Evolutionary conservation across 495 filamentous ascomycete species (phyloP), one percentile per base, ranked within the genome.

Genomic region (Ascodesmis nigricans): DNA sequence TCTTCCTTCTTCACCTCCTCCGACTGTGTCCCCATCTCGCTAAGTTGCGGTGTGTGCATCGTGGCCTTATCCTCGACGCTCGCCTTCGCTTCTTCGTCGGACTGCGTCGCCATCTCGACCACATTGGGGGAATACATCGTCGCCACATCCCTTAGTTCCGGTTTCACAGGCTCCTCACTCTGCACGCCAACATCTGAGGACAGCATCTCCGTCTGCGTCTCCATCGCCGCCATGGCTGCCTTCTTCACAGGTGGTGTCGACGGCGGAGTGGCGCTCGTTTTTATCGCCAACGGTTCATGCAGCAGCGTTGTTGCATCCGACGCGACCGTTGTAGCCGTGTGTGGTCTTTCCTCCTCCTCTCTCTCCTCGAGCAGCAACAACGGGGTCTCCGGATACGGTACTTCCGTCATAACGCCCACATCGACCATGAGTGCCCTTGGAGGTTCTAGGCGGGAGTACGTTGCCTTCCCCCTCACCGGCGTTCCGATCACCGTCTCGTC

Each of bases 371-470:
- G 50, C 51, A 23, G 39, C 45, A 25, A 58, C 36, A 15, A 58
- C 53, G 5, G 56, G 55, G 11, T 53, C 44, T 53, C 58, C 49
- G 22, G 61, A 57, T 42, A 54, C 46, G 23, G 57, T 50, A 10
- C 58, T 14, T 92, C 87, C 2, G 87, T 97, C 81, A 92, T 91
- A 49, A 77, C 72, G 29, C 71, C 73, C 36, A 63, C 69, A 53
- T 91, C 81, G 18, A 84, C 66, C 75, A 83, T 87, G n/a, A n/a
- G n/a, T n/a, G n/a, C n/a, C n/a, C n/a, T n/a, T n/a, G n/a, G n/a
- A n/a, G n/a, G n/a, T n/a, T n/a, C n/a, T n/a, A n/a, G n/a, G n/a
- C n/a, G n/a, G n/a, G n/a, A n/a, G n/a, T n/a, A n/a, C n/a, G n/a
- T n/a, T n/a, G n/a, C 19, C 34, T 39, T 27, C 1, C 18, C 38